Conservation (phyloP, 2,329 filamentous ascomycete species). For the Amesomyces nigricolor region DNA sequence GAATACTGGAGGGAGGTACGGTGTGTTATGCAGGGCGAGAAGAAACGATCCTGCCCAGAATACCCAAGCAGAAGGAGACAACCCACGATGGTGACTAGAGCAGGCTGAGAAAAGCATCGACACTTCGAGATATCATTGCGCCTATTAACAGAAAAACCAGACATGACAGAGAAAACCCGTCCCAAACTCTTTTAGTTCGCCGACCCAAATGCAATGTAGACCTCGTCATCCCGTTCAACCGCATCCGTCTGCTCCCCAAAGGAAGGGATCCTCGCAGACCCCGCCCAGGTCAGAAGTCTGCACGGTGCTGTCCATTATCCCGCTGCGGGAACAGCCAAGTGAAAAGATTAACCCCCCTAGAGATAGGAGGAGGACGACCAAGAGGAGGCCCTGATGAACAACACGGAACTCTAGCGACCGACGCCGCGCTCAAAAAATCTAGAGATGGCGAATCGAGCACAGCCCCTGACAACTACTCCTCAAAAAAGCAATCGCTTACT, state of each 20-base stretch:
- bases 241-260: conserved; percentile 34
- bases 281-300: conserved; percentile 45
- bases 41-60: background rate
- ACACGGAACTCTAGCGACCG: conserved; percentile 15
- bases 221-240: conserved; percentile 45
- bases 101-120: background rate
- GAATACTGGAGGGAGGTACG: too few species aligned
- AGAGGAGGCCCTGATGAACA: conserved; percentile 14
- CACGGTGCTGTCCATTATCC: conserved; percentile 25
- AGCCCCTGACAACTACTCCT: background rate
- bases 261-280: conserved; percentile 38
- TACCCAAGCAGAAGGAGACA: too few species aligned
- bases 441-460: conserved; percentile 5
- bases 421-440: conserved; percentile 18
- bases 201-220: conserved; percentile 45
- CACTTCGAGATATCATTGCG: conserved; percentile 11
- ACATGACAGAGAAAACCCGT: conserved; percentile 22
- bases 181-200: conserved; percentile 38
- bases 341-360: conserved; percentile 5
- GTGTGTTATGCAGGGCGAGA: background rate
- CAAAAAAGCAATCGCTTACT: conserved; percentile 46
- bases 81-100: too few species aligned
- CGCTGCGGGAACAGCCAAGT: conserved; percentile 2
- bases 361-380: background rate
- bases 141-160: conserved; percentile 5